phyloP scores from a whole-genome alignment of 441 rosid species.

The Jatropha multifida region DNA sequence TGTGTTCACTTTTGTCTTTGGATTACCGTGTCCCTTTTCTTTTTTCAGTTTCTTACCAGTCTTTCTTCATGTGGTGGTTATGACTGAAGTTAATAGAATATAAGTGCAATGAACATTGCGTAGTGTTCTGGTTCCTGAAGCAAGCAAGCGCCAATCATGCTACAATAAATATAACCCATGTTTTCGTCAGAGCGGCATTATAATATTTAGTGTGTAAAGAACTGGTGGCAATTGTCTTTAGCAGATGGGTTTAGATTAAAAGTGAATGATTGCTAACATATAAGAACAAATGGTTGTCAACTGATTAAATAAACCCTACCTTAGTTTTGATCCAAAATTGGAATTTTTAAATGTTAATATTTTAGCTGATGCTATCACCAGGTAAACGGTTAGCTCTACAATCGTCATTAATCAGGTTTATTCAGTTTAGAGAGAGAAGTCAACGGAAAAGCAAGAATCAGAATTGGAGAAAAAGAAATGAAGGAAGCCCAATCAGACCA shows the following conservation, averaged over 20 bases:
- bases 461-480: constrained; percentile 31
- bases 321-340: constrained; percentile 25
- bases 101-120: not conserved
- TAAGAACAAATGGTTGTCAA: not conserved
- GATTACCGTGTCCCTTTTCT: constrained; percentile 17
- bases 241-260: not conserved
- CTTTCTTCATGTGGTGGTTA: not conserved
- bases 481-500: constrained; percentile 18
- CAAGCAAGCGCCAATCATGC: constrained; percentile 4
- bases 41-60: not conserved
- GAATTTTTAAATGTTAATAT: constrained; percentile 1
- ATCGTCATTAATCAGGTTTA: constrained; percentile 26
- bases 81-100: constrained; percentile 11
- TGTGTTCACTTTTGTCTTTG: not conserved
- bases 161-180: constrained; percentile 2
- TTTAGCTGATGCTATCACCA: constrained; percentile 29
- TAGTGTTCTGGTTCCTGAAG: not conserved
- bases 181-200: constrained; percentile 18
- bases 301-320: not conserved
- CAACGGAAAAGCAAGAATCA: constrained; percentile 30
- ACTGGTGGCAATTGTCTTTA: too few species aligned
- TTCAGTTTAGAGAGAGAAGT: constrained; percentile 30
- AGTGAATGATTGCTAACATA: constrained; percentile 1
- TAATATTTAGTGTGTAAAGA: constrained; percentile 1
- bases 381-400: constrained; percentile 20